These are phyloP conservation scores for Venturia nashicola DNA, from an alignment of 2,329 filamentous ascomycete species.

Conservation along the genomic window DNA sequence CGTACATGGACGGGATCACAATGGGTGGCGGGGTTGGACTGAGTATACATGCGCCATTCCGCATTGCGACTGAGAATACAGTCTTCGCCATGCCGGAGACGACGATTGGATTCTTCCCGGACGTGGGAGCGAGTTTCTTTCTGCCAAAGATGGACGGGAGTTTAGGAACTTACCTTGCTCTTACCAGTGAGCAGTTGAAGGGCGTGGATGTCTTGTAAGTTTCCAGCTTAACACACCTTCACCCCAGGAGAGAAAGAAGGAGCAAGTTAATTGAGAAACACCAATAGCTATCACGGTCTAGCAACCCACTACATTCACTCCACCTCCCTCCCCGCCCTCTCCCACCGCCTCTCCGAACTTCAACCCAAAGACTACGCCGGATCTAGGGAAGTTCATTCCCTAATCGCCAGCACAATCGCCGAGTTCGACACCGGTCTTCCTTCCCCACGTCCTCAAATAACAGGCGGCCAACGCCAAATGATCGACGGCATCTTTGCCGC, in stretches of 20 bases:
- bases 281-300: conserved; percentile 58
- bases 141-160: conserved; percentile 77
- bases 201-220: conserved; percentile 64
- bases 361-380: conserved; percentile 68
- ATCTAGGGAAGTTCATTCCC: conserved; percentile 48
- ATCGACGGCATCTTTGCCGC: conserved; percentile 56
- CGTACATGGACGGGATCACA: conserved; percentile 94
- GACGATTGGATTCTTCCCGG: conserved; percentile 95
- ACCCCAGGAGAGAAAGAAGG: neutral
- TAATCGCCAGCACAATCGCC: conserved; percentile 80
- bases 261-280: neutral
- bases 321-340: conserved; percentile 66
- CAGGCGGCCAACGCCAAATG: conserved; percentile 58
- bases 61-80: conserved; percentile 91
- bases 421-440: conserved; percentile 85
- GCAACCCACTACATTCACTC: conserved; percentile 97
- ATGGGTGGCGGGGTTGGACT: conserved; percentile 97
- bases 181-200: conserved; percentile 74
- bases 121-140: conserved; percentile 95
- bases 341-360: conserved; percentile 77
- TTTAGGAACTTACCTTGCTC: conserved; percentile 80
- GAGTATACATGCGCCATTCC: conserved; percentile 87
- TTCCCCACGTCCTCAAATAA: conserved; percentile 38
- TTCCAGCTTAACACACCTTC: neutral
- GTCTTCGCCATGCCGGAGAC: conserved; percentile 98